phyloP scores from a whole-genome alignment of 1,284 basidiomycete species.

The Tetrapyrgos nigripes region DNA sequence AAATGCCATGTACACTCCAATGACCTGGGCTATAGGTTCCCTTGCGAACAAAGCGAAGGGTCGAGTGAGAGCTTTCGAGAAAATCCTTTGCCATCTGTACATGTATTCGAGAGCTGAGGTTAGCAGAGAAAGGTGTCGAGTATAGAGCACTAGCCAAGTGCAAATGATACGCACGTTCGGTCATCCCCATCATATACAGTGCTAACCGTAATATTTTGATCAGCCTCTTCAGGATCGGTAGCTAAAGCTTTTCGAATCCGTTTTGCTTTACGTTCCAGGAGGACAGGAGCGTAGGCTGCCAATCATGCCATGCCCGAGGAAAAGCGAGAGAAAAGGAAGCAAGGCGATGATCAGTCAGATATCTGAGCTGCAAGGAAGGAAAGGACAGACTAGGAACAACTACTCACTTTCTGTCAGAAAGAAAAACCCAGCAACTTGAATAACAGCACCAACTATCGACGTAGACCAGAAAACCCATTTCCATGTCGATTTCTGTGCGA shows the following conservation, averaged over 20 bases:
- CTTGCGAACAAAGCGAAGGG: conserved; percentile 14
- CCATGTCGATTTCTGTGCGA: conserved; percentile 64
- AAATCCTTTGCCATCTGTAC: conserved; percentile 32
- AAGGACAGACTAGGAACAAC: neutral
- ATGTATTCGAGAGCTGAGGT: too few species aligned
- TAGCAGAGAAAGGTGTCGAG: neutral
- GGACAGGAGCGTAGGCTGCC: conserved; percentile 65
- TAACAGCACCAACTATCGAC: conserved; percentile 42
- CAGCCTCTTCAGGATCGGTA: conserved; percentile 48
- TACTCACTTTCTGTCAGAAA: conserved; percentile 68
- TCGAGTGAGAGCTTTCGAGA: conserved; percentile 21
- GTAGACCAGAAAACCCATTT: conserved; percentile 52
- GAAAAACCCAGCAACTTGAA: conserved; percentile 62
- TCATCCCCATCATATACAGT: conserved; percentile 52
- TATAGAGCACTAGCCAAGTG: neutral
- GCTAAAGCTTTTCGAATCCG: conserved; percentile 52
- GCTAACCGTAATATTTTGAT: conserved; percentile 36
- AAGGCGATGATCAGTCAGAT: neutral
- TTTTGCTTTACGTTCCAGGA: conserved; percentile 65
- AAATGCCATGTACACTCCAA: conserved; percentile 23
- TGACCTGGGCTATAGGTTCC: conserved; percentile 18
- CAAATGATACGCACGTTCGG: conserved; percentile 44
- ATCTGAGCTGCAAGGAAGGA: neutral
- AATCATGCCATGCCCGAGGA: too few species aligned
- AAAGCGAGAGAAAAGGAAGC: too few species aligned